Base-by-base conservation (phyloP, 179 eudicot genomes). In the Nepenthes alata region DNA sequence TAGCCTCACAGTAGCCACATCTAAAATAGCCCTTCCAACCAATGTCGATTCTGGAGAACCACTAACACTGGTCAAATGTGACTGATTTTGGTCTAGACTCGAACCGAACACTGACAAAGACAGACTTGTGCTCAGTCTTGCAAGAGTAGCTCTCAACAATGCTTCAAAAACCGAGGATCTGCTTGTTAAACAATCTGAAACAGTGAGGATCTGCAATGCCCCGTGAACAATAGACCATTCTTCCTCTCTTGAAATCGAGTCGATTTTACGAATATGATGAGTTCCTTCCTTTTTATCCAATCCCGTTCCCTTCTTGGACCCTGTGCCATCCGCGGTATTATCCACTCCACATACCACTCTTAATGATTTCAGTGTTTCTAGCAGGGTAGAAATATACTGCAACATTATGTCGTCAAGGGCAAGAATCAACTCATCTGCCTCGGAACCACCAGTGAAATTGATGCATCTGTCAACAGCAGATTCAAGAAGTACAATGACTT, bases 211-310 rank as follows among this genome's bases (percentile, higher is more conserved):
- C 74, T 91, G 97, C 70, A 91, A 65, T 60, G 97, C 96, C 68
- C 96, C 91, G 74, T 91, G 98, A 51, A 91, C 95, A 64, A 88
- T 85, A 48, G 98, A 88, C 98, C 98, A 91, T 72, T 91, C 98
- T 81, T 91, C 97, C 76, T 91, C 97, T 61, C 79, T 91, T 59
- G 98, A 86, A 44, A 68, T 77, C 52, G 77, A 75, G 73, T 91
- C 98, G 64, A 64, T 70, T 72, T 83, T 91, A 47, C 97, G 95
- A 57, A 86, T 53, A 67, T 70, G 67, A 57, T 78, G 78, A 61
- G 67, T 60, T 62, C 81, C 91, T 55, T 89, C 95, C 74, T 75
- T 89, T 72, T 79, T 85, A 49, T 89, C 97, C 15, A 67, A 61
- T 55, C 93, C 89, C 0, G 58, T 61, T 56, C 80, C 97, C 56